phyloP scores from a whole-genome alignment of 495 filamentous ascomycete genomes.

The Rusavskia elegans region DNA sequence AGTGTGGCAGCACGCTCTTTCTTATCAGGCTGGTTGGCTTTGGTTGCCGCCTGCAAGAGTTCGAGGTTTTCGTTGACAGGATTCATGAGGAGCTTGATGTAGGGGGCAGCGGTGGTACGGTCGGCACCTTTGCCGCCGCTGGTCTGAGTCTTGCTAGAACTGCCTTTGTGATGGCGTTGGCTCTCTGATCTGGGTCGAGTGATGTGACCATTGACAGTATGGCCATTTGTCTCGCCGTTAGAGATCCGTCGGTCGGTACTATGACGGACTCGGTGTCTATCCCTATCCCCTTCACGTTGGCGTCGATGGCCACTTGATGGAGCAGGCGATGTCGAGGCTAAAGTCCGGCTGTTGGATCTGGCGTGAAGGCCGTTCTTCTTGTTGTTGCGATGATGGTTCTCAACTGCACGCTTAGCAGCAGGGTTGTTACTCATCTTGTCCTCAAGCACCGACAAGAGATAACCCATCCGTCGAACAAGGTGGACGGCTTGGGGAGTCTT shows the following conservation, averaged over 20 bases:
- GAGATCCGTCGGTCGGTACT: conserved; percentile 27
- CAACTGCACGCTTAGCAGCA: conserved; percentile 63
- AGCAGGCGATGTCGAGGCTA: conserved; percentile 38
- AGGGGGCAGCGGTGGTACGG: conserved; percentile 19
- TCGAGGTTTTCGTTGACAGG: conserved; percentile 44
- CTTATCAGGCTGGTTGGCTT: conserved; percentile 44
- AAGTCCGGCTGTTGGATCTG: conserved; percentile 20
- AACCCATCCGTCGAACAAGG: conserved; percentile 85
- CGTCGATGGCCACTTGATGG: conserved; percentile 30
- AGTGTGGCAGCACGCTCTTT: conserved; percentile 39
- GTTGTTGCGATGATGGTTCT: conserved; percentile 79
- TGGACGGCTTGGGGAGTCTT: conserved; percentile 94
- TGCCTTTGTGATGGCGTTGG: conserved; percentile 16
- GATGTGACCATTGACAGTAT: conserved; percentile 24
- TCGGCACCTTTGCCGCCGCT: conserved; percentile 8
- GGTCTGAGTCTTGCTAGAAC: conserved; percentile 22
- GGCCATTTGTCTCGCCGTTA: conserved; percentile 20
- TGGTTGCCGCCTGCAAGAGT: conserved; percentile 42
- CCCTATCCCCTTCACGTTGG: conserved; percentile 35
- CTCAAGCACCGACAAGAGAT: conserved; percentile 78
- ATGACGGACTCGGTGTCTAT: conserved; percentile 32
- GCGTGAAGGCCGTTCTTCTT: conserved; percentile 37
- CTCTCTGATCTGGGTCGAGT: conserved; percentile 25
- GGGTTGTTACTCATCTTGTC: conserved; percentile 51
- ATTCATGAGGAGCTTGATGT: conserved; percentile 41